Conservation (phyloP, 495 filamentous ascomycete genomes). For the Cercophora newfieldiana region DNA sequence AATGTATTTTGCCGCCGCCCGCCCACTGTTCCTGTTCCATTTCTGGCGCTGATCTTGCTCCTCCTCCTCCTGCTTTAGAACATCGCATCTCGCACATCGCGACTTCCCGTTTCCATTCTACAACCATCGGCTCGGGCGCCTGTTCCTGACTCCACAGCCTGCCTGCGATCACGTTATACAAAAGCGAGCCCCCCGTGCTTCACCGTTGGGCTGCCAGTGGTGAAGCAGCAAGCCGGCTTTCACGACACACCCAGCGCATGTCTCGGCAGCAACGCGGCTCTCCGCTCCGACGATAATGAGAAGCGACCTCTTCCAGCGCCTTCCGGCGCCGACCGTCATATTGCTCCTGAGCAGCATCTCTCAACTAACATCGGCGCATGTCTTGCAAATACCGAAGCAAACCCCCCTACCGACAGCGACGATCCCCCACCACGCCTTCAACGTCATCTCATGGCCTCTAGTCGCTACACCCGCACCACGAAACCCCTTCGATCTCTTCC, state of each 20-base stretch:
- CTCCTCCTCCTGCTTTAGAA: constrained; percentile 11
- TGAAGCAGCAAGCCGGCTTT: neutral
- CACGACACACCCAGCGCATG: constrained; percentile 21
- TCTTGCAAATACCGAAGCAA: constrained; percentile 31
- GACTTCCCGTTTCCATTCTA: neutral
- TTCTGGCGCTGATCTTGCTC: constrained; percentile 13
- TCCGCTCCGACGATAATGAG: constrained; percentile 28
- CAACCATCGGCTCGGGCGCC: neutral
- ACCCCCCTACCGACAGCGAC: constrained; percentile 38
- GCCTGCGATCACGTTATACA: neutral
- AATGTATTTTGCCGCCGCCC: constrained; percentile 11
- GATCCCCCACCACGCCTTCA: constrained; percentile 39
- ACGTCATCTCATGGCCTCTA: constrained; percentile 46
- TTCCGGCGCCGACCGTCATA: constrained; percentile 43
- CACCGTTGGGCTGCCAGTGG: neutral
- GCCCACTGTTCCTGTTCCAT: constrained; percentile 10
- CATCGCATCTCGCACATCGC: constrained; percentile 4
- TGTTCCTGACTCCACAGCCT: neutral
- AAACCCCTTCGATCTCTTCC: constrained; percentile 35
- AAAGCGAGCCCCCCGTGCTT: neutral
- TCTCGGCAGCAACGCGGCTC: constrained; percentile 11
- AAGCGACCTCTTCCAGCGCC: constrained; percentile 39
- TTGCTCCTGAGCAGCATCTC: constrained; percentile 42
- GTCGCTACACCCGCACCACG: constrained; percentile 41
- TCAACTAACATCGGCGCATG: constrained; percentile 36